phyloP scores from a whole-genome alignment of 2,329 filamentous ascomycete genomes.

The Fusarium buharicum region DNA sequence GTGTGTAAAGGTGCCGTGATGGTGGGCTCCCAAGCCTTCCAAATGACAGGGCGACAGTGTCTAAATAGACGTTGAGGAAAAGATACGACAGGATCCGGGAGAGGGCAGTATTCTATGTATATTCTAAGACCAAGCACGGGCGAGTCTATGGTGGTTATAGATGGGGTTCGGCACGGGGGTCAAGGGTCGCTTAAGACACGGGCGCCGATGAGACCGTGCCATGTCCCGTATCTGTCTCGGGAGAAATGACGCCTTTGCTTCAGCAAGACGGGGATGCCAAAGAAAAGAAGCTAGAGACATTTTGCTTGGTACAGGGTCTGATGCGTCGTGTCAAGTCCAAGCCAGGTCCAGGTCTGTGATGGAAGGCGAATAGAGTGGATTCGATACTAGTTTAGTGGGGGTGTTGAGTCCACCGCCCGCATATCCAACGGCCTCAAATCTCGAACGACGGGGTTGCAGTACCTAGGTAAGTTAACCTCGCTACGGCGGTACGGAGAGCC shows the following conservation, averaged over 20 bases:
- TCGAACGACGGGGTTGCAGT: slow-evolving; percentile 37
- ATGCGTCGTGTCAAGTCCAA: slow-evolving; percentile 33
- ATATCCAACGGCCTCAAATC: slow-evolving; percentile 31
- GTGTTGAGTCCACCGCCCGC: slow-evolving; percentile 16
- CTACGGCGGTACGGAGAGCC: slow-evolving; percentile 41
- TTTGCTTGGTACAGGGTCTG: slow-evolving; percentile 34
- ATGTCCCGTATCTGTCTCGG: slow-evolving; percentile 37
- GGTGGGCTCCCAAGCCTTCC: slow-evolving; percentile 22
- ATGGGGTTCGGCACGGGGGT: slow-evolving; percentile 18
- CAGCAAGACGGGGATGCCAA: slow-evolving; percentile 34
- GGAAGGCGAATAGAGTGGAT: slow-evolving; percentile 35
- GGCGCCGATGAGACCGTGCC: slow-evolving; percentile 32
- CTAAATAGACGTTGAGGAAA: slow-evolving; percentile 10
- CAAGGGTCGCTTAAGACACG: slow-evolving; percentile 29
- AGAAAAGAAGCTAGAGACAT: slow-evolving; percentile 37
- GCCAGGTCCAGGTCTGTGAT: slow-evolving; percentile 39
- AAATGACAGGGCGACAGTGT: slow-evolving; percentile 20
- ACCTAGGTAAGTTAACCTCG: background rate
- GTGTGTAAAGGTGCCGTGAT: slow-evolving; percentile 11
- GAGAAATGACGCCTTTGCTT: slow-evolving; percentile 31
- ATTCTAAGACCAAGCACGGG: slow-evolving; percentile 20
- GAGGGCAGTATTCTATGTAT: slow-evolving; percentile 9
- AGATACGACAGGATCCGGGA: slow-evolving; percentile 2
- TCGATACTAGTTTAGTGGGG: slow-evolving; percentile 26
- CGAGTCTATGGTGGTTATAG: slow-evolving; percentile 32